Evolutionary conservation across 768 basidiomycete species (phyloP).

Genomic region (Amanita brunnescens): DNA sequence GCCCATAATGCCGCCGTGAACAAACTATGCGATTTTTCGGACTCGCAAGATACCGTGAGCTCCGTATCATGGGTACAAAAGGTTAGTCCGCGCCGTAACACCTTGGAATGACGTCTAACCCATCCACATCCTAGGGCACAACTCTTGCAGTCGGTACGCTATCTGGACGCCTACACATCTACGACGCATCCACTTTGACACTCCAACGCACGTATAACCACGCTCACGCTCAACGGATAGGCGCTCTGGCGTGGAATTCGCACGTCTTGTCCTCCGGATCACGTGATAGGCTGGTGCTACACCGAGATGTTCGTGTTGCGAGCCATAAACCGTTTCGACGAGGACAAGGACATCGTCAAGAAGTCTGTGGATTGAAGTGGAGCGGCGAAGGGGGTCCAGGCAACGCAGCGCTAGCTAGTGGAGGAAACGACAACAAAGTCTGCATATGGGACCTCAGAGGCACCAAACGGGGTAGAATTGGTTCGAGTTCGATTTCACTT

Average conservation of each 20-base stretch:
- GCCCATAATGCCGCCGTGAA: slow-evolving; percentile 89
- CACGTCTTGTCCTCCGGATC: slow-evolving; percentile 86
- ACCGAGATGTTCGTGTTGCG: slow-evolving; percentile 83
- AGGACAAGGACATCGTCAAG: slow-evolving; percentile 76
- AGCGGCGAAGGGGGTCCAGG: slow-evolving; percentile 41
- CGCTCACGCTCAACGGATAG: slow-evolving; percentile 86
- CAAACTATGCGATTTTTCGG: slow-evolving; percentile 77
- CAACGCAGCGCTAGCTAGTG: slow-evolving; percentile 69
- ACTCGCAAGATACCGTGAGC: slow-evolving; percentile 67
- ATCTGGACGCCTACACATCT: slow-evolving; percentile 84
- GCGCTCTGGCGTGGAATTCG: slow-evolving; percentile 90
- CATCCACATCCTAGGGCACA: slow-evolving; percentile 46
- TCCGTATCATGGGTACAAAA: slow-evolving; percentile 92
- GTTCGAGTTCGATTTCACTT: slow-evolving; percentile 9
- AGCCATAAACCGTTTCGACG: slow-evolving; percentile 57
- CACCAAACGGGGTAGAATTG: slow-evolving; percentile 33
- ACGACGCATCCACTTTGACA: slow-evolving; percentile 75
- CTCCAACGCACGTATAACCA: slow-evolving; percentile 73
- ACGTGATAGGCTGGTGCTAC: slow-evolving; percentile 83
- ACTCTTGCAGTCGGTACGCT: slow-evolving; percentile 91
- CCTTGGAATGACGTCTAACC: background rate
- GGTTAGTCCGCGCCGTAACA: slow-evolving; percentile 13
- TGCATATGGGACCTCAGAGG: slow-evolving; percentile 93
- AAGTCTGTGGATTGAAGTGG: slow-evolving; percentile 96
- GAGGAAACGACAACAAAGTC: slow-evolving; percentile 98